Evolutionary conservation across 441 rosid genomes (phyloP).

Genomic region (Euphorbia corollata): DNA sequence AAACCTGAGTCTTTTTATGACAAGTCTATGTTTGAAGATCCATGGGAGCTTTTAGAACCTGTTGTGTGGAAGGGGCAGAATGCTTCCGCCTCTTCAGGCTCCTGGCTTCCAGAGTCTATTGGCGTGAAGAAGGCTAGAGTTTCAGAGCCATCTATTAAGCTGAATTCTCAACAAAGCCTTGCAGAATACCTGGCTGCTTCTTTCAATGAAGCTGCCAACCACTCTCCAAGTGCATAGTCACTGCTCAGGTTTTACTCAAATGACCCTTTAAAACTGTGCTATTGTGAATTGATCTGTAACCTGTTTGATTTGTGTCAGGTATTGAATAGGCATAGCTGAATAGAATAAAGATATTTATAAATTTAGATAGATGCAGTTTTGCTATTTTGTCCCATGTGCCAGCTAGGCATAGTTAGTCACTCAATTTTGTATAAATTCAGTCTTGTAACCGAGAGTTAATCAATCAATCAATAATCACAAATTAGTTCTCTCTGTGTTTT

Average conservation of each 20-base stretch:
- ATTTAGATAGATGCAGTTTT: no score
- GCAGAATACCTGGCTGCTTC: constrained; percentile 78
- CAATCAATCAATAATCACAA: no score
- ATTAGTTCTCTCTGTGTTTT: no score
- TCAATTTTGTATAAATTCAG: no score
- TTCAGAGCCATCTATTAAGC: constrained; percentile 37
- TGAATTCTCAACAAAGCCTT: constrained; percentile 48
- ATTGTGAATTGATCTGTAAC: neutral
- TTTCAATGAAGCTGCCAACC: constrained; percentile 45
- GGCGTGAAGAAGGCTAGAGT: constrained; percentile 35
- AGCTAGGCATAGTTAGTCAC: no score
- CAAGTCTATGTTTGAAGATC: constrained; percentile 65
- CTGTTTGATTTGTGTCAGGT: no score
- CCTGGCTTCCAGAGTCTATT: constrained; percentile 61
- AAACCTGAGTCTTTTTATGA: constrained; percentile 43
- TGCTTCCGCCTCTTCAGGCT: constrained; percentile 28
- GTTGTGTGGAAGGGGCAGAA: constrained; percentile 42
- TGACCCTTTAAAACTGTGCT: neutral
- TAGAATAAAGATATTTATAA: no score
- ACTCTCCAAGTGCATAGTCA: constrained; percentile 29
- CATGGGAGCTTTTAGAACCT: constrained; percentile 61
- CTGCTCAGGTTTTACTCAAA: neutral
- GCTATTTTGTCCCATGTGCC: no score
- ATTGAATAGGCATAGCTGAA: no score
- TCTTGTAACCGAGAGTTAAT: no score